Base-by-base conservation (phyloP, 495 filamentous ascomycete species). In the Penicillium macrosclerotiorum region DNA sequence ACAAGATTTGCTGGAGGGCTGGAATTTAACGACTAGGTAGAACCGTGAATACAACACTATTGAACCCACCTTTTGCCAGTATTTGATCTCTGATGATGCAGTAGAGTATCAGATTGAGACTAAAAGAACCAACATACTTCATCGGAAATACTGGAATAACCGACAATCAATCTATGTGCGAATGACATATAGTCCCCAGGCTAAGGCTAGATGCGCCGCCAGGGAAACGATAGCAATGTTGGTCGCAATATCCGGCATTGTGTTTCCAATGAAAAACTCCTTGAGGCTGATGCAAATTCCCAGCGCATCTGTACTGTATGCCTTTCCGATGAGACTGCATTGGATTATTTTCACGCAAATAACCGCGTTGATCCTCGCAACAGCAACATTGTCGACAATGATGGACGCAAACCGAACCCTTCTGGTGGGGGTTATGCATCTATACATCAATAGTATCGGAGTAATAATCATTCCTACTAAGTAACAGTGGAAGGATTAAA, bases 211-310 rank as follows among this genome's bases (percentile, higher is more conserved):
- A 2, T 62, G 65, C 1, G 74, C 48, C 1, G 75, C 75, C 16
- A 78, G 55, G n/a, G 61, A 39, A 3, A 77, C 56, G 13, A 79
- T 77, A 8, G 59, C 49, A 25, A 77, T 45, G 41, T 79, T 72
- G 25, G 67, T 72, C 5, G 68, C 42, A 18, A 80, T 69, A 27
- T 73, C 77, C 22, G 69, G 68, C 8, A 73, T 62, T 6, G 69
- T 69, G n/a, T 73, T 72, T 7, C 63, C 67, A 24, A 73, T 63
- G 48, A 72, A 76, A 14, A 71, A 73, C 6, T 39, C 60, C 32
- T 68, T 68, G 23, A 70, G 64, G 36, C 71, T 59, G 47, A 77
- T 73, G 49, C 76, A 78, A 3, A 44, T 44, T 0, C 68, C 71
- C 0, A 63, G 50, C 6, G 67, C 40, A 4, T 49, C 46, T 0